These are phyloP conservation scores for Penicillium occitanis DNA, from an alignment of 2,329 filamentous ascomycete species.

Conservation along the genomic window DNA sequence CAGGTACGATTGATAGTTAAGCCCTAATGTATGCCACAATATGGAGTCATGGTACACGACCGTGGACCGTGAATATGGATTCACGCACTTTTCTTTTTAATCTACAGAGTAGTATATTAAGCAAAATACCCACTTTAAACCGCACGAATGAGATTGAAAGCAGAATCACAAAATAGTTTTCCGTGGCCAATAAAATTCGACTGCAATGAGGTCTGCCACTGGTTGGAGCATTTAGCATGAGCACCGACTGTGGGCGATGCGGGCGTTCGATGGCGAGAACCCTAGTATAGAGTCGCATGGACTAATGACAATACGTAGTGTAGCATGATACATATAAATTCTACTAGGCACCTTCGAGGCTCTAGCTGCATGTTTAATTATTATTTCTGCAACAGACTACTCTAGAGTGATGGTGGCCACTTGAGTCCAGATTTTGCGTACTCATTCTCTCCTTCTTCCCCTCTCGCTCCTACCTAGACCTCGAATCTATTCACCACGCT, in stretches of 20 bases:
- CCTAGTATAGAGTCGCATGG: background rate
- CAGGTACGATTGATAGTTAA: background rate
- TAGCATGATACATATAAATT: slow-evolving; percentile 1
- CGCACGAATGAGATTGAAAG: background rate
- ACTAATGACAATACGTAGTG: background rate
- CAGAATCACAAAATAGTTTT: background rate
- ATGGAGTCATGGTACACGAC: background rate
- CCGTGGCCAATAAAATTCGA: background rate
- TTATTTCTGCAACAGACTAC: background rate
- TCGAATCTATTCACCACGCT: background rate
- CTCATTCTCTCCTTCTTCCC: background rate
- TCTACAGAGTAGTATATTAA: background rate
- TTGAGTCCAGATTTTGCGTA: background rate
- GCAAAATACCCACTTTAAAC: background rate
- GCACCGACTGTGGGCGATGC: background rate
- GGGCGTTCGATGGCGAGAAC: background rate
- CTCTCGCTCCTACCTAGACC: background rate
- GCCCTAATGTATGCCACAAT: background rate
- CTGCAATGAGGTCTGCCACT: background rate
- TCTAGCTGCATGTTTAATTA: slow-evolving; percentile 7
- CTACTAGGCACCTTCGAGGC: background rate
- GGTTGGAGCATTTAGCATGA: slow-evolving; percentile 12
- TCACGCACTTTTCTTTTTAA: background rate
- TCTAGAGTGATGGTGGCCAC: background rate
- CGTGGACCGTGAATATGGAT: background rate